Percentiles rank a stretch among this genome's conserved stretches.
Evolutionary conservation across 108 stramenopile species (phyloP).

Genomic region (Nitzschia sp.): DNA sequence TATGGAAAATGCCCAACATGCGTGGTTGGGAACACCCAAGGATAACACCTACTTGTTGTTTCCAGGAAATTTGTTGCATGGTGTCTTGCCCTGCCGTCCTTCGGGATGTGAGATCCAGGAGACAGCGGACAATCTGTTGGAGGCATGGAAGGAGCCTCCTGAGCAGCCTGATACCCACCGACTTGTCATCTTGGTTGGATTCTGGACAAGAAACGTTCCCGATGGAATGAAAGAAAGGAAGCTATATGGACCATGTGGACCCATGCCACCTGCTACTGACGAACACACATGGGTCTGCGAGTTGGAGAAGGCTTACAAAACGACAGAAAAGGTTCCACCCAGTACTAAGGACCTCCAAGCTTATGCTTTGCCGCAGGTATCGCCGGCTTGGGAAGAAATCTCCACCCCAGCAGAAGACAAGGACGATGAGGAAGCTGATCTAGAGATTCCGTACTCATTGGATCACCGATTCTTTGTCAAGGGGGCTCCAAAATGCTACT

Average conservation of each 20-base stretch:
- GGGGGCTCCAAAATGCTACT: constrained; percentile 69
- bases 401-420: background rate
- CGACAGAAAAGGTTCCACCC: background rate
- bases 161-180: constrained; percentile 25
- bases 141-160: constrained; percentile 8
- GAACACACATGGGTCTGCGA: constrained; percentile 73
- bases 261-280: constrained; percentile 62
- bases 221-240: constrained; percentile 62
- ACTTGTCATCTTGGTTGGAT: constrained; percentile 85
- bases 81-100: constrained; percentile 71
- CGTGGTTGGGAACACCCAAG: constrained; percentile 53
- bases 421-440: constrained; percentile 2
- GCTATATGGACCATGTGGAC: constrained; percentile 84
- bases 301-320: constrained; percentile 35
- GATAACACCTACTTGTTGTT: constrained; percentile 74
- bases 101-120: background rate
- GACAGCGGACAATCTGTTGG: background rate
- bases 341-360: constrained; percentile 11
- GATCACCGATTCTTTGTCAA: constrained; percentile 86
- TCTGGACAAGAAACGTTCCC: constrained; percentile 82
- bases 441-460: constrained; percentile 52
- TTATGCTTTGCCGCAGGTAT: constrained; percentile 38
- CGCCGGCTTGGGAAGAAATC: constrained; percentile 71
- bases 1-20: constrained; percentile 42
- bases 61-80: constrained; percentile 81